Evolutionary conservation across 306 rosid genomes (phyloP).

Genomic region (Medicago lupulina): DNA sequence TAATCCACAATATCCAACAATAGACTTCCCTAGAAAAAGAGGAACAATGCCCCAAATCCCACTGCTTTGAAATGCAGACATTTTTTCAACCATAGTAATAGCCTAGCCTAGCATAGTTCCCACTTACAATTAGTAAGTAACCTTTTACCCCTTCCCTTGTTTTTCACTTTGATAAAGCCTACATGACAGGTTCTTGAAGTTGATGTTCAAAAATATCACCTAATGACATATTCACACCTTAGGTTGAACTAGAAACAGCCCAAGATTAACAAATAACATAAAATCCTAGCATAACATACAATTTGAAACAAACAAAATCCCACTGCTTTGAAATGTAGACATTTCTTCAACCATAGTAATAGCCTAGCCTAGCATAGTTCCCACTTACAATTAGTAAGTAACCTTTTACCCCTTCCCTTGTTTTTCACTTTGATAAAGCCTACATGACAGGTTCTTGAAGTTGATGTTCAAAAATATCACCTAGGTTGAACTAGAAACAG

Average conservation of each 20-base stretch:
- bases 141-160: not conserved
- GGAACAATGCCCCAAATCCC: not conserved
- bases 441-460: conserved; percentile 6
- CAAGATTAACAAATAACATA: conserved; percentile 17
- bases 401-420: not conserved
- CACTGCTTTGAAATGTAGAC: not conserved
- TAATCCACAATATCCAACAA: not conserved
- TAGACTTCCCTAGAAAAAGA: not conserved
- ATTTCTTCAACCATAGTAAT: not conserved
- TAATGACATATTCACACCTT: conserved; percentile 20
- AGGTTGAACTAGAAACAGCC: conserved; percentile 23
- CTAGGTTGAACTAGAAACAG: conserved; percentile 12
- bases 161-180: conserved; percentile 14
- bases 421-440: conserved; percentile 14
- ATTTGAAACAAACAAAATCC: not conserved
- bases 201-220: conserved; percentile 18
- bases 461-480: conserved; percentile 21
- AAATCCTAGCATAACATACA: conserved; percentile 12
- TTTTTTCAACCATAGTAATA: not conserved
- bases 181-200: conserved; percentile 11
- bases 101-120: not conserved
- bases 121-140: not conserved
- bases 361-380: not conserved
- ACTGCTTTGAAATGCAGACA: not conserved
- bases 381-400: not conserved